These are phyloP conservation scores for Penicillium taxi DNA, from an alignment of 495 filamentous ascomycete species.

Conservation along the genomic window DNA sequence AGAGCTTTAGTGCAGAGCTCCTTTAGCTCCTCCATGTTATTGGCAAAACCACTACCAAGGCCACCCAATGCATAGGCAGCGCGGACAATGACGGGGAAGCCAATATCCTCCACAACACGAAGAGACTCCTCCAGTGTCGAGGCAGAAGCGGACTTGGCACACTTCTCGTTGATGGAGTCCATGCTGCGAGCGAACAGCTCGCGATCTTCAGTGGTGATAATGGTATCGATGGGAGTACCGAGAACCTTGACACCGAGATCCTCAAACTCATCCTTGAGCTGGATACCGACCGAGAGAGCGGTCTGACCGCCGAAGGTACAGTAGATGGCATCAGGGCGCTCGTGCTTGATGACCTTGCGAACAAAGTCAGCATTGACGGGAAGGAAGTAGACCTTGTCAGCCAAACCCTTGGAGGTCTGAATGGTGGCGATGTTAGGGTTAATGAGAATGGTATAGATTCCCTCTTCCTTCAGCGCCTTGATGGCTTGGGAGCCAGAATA, in stretches of 20 bases:
- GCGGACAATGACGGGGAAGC: conserved; percentile 93
- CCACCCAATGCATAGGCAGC: conserved; percentile 95
- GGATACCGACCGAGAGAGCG: conserved; percentile 87
- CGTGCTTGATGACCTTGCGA: conserved; percentile 90
- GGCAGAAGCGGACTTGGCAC: conserved; percentile 91
- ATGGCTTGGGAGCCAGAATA: conserved; percentile 91
- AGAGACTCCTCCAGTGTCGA: conserved; percentile 79
- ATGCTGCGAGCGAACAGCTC: conserved; percentile 96
- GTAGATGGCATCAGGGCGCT: conserved; percentile 94
- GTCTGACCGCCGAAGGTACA: conserved; percentile 97
- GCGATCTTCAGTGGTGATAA: conserved; percentile 96
- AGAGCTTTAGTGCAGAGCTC: conserved; percentile 94
- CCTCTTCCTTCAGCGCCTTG: conserved; percentile 95
- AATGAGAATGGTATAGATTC: conserved; percentile 89
- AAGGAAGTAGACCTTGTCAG: conserved; percentile 97
- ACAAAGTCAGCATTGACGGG: conserved; percentile 95
- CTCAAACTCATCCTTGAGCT: conserved; percentile 94
- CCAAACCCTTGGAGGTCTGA: conserved; percentile 90
- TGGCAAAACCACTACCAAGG: conserved; percentile 90
- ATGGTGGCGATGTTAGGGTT: conserved; percentile 99
- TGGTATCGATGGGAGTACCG: conserved; percentile 93
- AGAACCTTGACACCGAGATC: conserved; percentile 83
- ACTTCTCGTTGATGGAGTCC: conserved; percentile 97
- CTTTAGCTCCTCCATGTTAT: conserved; percentile 76
- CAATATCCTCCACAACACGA: conserved; percentile 74